Conservation (phyloP, 257 asterid species). For the Asclepias syriaca region DNA sequence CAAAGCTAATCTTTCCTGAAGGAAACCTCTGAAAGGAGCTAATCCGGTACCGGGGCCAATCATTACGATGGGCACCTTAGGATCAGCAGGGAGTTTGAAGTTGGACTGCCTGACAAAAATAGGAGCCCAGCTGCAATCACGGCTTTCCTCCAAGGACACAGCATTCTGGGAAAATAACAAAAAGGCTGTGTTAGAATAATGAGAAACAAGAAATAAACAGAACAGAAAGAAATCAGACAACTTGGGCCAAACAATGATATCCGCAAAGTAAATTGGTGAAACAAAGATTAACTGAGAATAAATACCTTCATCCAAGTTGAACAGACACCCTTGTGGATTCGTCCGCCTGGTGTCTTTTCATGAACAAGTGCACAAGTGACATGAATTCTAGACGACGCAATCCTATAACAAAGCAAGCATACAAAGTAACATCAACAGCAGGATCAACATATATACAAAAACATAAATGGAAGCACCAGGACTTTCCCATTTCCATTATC, state of each 20-base stretch:
- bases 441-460: not conserved
- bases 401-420: conserved; percentile 41
- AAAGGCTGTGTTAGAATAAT: not conserved
- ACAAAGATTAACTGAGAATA: not conserved
- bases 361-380: conserved; percentile 91
- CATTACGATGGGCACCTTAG: conserved; percentile 81
- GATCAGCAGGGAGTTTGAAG: conserved; percentile 85
- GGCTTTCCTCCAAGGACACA: conserved; percentile 61
- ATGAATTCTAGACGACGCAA: conserved; percentile 68
- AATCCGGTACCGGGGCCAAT: conserved; percentile 98
- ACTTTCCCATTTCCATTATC: not conserved
- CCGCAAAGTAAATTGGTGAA: not conserved
- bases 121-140: conserved; percentile 71
- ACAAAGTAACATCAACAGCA: not conserved
- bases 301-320: conserved; percentile 99
- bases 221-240: not conserved
- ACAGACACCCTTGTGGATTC: conserved; percentile 93
- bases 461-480: not conserved
- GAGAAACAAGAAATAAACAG: too few relatives aligned
- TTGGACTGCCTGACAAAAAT: conserved; percentile 80
- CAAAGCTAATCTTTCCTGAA: conserved; percentile 96
- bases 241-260: not conserved
- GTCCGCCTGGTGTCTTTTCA: conserved; percentile 83
- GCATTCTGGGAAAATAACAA: conserved; percentile 57
- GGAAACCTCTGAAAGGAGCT: conserved; percentile 98